phyloP scores from a whole-genome alignment of 768 basidiomycete genomes.

The Suillus paluster region DNA sequence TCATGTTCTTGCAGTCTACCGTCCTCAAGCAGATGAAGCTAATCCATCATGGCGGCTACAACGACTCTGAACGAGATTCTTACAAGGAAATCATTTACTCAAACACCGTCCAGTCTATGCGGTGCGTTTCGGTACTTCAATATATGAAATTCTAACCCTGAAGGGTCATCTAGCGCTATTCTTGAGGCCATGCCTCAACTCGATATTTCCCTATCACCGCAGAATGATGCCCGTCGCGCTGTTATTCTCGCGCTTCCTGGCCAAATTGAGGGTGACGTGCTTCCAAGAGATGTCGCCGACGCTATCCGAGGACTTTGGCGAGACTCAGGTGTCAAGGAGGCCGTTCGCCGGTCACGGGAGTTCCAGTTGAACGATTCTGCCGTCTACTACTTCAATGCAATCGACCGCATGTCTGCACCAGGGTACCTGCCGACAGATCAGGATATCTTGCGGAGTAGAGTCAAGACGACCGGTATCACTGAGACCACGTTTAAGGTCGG shows the following conservation, averaged over 20 bases:
- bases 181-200: slow-evolving; percentile 90
- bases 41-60: slow-evolving; percentile 91
- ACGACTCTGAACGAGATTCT: slow-evolving; percentile 84
- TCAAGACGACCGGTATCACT: slow-evolving; percentile 98
- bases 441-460: slow-evolving; percentile 91
- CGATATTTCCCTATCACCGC: slow-evolving; percentile 58
- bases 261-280: slow-evolving; percentile 63
- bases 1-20: slow-evolving; percentile 60
- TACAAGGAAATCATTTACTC: slow-evolving; percentile 97
- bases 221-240: slow-evolving; percentile 56
- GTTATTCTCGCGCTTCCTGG: slow-evolving; percentile 59
- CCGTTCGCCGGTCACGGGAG: slow-evolving; percentile 85
- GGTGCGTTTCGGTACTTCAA: slow-evolving; percentile 48
- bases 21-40: slow-evolving; percentile 98
- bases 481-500: slow-evolving; percentile 97
- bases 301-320: slow-evolving; percentile 83
- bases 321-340: slow-evolving; percentile 77
- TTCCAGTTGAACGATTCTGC: slow-evolving; percentile 98
- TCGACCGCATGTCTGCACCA: slow-evolving; percentile 79
- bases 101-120: slow-evolving; percentile 95
- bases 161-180: slow-evolving; percentile 59
- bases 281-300: slow-evolving; percentile 72
- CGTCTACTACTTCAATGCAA: slow-evolving; percentile 93
- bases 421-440: slow-evolving; percentile 92
- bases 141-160: neutral